Evolutionary conservation across 306 rosid genomes (phyloP).

Genomic region (Glycyrrhiza uralensis): DNA sequence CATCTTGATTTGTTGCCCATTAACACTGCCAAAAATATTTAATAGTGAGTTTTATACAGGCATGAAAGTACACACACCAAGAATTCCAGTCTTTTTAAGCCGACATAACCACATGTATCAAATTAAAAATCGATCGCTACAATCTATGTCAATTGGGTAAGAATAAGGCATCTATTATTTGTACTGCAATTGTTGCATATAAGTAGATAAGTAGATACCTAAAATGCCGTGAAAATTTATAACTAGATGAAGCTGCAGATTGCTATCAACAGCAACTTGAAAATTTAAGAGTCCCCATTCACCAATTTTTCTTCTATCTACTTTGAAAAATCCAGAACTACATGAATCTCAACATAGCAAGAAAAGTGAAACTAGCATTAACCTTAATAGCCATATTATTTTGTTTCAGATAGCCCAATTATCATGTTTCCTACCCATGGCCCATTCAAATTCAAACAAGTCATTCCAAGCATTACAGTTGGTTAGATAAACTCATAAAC

Average conservation of each 20-base stretch:
- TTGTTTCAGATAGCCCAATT: constrained; percentile 7
- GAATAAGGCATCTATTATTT: background rate
- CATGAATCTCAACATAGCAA: background rate
- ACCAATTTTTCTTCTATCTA: constrained; percentile 3
- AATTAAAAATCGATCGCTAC: background rate
- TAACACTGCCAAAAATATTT: constrained; percentile 53
- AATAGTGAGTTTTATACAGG: constrained; percentile 1
- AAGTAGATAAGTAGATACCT: background rate
- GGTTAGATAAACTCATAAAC: constrained; percentile 35
- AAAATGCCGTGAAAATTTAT: background rate
- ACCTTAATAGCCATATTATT: background rate
- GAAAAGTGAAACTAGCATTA: constrained; percentile 7
- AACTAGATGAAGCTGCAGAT: constrained; percentile 9
- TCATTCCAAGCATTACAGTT: constrained; percentile 21
- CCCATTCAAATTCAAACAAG: constrained; percentile 21
- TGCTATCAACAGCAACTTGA: constrained; percentile 18
- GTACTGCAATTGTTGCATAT: background rate
- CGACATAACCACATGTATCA: background rate
- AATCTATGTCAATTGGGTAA: background rate
- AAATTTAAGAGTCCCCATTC: background rate
- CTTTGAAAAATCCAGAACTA: constrained; percentile 10
- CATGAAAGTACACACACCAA: background rate
- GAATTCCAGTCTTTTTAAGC: background rate
- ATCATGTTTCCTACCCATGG: constrained; percentile 16
- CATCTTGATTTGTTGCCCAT: constrained; percentile 75